Percentiles rank a stretch among this genome's conserved stretches.
These are phyloP conservation scores for Echites panduratus DNA, from an alignment of 257 asterid species.

Conservation along the genomic window DNA sequence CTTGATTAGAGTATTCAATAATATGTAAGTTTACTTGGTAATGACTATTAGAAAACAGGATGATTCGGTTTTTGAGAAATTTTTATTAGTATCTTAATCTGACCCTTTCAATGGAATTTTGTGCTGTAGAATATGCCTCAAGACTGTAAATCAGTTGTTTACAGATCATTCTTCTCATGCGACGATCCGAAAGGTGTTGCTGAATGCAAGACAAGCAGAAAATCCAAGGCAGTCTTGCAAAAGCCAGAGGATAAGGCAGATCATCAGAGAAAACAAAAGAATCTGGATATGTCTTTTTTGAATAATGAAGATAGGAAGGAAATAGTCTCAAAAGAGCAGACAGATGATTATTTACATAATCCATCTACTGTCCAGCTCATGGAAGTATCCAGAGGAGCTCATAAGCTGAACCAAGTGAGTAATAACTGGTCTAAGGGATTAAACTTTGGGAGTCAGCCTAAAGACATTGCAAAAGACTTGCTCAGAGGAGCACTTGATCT, in stretches of 20 bases:
- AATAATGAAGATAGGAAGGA: constrained; percentile 21
- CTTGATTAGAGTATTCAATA: constrained; percentile 19
- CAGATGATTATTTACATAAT: constrained; percentile 29
- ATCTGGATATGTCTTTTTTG: constrained; percentile 21
- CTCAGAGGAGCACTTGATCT: constrained; percentile 63
- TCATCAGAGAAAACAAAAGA: constrained; percentile 16
- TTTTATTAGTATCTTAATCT: constrained; percentile 18
- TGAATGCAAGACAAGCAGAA: constrained; percentile 48
- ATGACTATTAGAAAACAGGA: background rate
- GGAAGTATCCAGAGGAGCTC: constrained; percentile 60
- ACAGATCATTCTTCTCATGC: constrained; percentile 64
- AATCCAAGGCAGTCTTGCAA: constrained; percentile 33
- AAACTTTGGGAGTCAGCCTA: constrained; percentile 30
- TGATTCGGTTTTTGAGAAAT: constrained; percentile 18
- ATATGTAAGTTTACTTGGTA: constrained; percentile 26
- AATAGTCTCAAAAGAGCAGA: constrained; percentile 15
- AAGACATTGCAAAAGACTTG: constrained; percentile 45
- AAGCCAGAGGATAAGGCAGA: constrained; percentile 23
- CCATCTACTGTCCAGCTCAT: constrained; percentile 44
- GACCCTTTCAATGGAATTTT: constrained; percentile 28
- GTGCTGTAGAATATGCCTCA: constrained; percentile 51
- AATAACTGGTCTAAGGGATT: constrained; percentile 35
- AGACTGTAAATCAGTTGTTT: constrained; percentile 56
- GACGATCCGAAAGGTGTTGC: constrained; percentile 69
- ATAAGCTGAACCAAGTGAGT: constrained; percentile 39